Percentiles rank a stretch among this genome's conserved stretches.
phyloP scores from a whole-genome alignment of 768 basidiomycete species.

The Lentinula edodes region DNA sequence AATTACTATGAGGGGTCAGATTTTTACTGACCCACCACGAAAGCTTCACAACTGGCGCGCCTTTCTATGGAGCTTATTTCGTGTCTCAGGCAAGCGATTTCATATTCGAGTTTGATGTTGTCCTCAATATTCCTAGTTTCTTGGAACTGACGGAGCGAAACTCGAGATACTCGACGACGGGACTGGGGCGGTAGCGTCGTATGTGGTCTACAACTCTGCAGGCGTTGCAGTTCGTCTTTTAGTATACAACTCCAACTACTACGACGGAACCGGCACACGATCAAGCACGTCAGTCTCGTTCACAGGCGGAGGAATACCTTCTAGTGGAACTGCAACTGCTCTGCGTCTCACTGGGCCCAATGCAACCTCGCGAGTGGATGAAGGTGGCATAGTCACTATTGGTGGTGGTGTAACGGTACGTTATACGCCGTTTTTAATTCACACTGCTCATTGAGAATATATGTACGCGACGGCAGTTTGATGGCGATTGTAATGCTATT shows the following conservation, averaged over 20 bases:
- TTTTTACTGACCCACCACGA: background rate
- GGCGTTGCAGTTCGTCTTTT: conserved; percentile 23
- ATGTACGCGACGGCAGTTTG: conserved; percentile 14
- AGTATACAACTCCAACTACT: conserved; percentile 31
- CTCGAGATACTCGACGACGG: conserved; percentile 30
- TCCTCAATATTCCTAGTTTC: conserved; percentile 14
- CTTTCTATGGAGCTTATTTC: conserved; percentile 32
- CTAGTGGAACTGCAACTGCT: conserved; percentile 15
- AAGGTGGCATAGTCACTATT: conserved; percentile 27
- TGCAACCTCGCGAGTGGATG: conserved; percentile 25
- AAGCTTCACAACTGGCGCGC: conserved; percentile 23
- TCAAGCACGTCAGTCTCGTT: conserved; percentile 21
- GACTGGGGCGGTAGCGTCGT: conserved; percentile 20
- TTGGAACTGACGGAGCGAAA: conserved; percentile 25
- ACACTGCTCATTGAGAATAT: background rate
- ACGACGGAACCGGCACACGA: conserved; percentile 26
- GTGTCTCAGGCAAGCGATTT: conserved; percentile 18
- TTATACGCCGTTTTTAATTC: background rate
- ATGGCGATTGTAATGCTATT: conserved; percentile 14
- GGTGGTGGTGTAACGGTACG: conserved; percentile 21
- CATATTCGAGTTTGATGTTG: background rate
- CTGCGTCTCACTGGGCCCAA: conserved; percentile 28
- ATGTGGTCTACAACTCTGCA: conserved; percentile 22
- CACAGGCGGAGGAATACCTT: conserved; percentile 16
- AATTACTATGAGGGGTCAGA: no score